These are phyloP conservation scores for Aspergillus terreus DNA, from an alignment of 2,329 filamentous ascomycete genomes.

Conservation along the genomic window DNA sequence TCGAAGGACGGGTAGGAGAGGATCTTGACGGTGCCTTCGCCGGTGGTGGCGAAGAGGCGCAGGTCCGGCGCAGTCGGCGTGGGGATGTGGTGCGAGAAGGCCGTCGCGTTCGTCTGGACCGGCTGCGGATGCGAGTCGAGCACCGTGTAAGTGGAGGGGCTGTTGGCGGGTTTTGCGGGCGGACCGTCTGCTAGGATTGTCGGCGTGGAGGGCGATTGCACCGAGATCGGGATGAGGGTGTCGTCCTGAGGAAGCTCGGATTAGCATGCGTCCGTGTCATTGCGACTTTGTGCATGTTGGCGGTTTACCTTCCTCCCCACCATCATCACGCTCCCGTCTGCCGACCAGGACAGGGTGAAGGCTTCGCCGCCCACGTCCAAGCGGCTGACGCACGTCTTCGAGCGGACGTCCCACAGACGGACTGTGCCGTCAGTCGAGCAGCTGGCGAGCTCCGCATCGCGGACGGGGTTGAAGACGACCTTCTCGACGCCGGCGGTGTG, in stretches of 20 bases:
- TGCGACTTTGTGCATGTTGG: no score
- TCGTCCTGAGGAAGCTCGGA: slow-evolving; percentile 37
- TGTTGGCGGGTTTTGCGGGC: slow-evolving; percentile 13
- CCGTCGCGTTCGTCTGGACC: slow-evolving; percentile 47
- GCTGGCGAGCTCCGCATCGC: slow-evolving; percentile 48
- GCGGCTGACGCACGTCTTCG: slow-evolving; percentile 45
- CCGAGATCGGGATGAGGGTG: slow-evolving; percentile 44
- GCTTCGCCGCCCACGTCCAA: slow-evolving; percentile 49
- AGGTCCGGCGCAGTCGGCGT: slow-evolving; percentile 32
- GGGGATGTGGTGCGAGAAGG: slow-evolving; percentile 44
- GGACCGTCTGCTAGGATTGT: slow-evolving; percentile 20
- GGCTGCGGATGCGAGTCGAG: slow-evolving; percentile 43
- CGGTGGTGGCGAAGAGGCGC: slow-evolving; percentile 46
- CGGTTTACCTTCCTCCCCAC: slow-evolving; percentile 45
- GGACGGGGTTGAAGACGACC: slow-evolving; percentile 47
- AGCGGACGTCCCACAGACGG: slow-evolving; percentile 49
- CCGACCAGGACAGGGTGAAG: slow-evolving; percentile 47
- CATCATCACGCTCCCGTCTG: slow-evolving; percentile 45
- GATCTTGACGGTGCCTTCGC: slow-evolving; percentile 48
- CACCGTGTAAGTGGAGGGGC: slow-evolving; percentile 32
- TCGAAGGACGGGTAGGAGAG: slow-evolving; percentile 45
- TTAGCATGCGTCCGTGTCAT: no score
- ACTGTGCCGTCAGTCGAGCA: slow-evolving; percentile 49
- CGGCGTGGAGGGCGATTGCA: slow-evolving; percentile 38
- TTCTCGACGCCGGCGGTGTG: slow-evolving; percentile 47